Percentiles rank a stretch among this genome's conserved stretches.
Evolutionary conservation across 1,139 yeast species (phyloP).

Genomic region (Wickerhamomyces sp.): DNA sequence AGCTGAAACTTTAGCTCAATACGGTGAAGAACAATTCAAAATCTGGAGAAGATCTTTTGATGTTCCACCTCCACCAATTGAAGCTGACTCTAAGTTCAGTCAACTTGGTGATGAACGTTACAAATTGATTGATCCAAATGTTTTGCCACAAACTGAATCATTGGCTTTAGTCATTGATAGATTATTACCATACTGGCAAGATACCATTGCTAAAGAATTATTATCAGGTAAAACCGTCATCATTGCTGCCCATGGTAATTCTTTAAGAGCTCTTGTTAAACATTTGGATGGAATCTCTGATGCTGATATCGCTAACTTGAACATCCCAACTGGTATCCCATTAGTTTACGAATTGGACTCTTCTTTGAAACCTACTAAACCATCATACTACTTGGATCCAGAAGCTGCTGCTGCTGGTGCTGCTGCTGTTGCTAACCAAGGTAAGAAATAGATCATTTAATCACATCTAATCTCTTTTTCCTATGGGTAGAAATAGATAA

Average conservation of each 20-base stretch:
- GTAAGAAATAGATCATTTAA: constrained; percentile 44
- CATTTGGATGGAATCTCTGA: constrained; percentile 93
- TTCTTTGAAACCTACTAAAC: constrained; percentile 82
- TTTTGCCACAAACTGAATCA: constrained; percentile 91
- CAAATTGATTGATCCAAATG: constrained; percentile 74
- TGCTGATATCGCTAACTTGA: constrained; percentile 86
- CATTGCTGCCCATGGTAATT: constrained; percentile 98
- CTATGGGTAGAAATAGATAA: too few species aligned
- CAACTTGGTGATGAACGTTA: constrained; percentile 87
- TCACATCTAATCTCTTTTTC: too few species aligned
- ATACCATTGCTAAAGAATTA: constrained; percentile 81
- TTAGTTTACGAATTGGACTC: constrained; percentile 94
- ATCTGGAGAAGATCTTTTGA: constrained; percentile 98
- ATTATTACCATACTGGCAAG: constrained; percentile 97
- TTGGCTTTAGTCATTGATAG: constrained; percentile 94
- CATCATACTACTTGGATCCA: constrained; percentile 95
- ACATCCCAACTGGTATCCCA: constrained; percentile 99
- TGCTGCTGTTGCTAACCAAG: constrained; percentile 98
- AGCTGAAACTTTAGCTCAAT: constrained; percentile 84
- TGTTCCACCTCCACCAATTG: constrained; percentile 92
- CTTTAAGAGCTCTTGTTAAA: constrained; percentile 94
- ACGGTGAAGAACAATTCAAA: constrained; percentile 92
- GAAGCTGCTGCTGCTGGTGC: constrained; percentile 99
- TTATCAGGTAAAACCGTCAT: constrained; percentile 85
- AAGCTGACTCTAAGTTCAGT: constrained; percentile 72